Percentiles rank a stretch among this genome's conserved stretches.
These are phyloP conservation scores for Eutrema japonicum DNA, from an alignment of 345 rosid genomes.

Conservation along the genomic window DNA sequence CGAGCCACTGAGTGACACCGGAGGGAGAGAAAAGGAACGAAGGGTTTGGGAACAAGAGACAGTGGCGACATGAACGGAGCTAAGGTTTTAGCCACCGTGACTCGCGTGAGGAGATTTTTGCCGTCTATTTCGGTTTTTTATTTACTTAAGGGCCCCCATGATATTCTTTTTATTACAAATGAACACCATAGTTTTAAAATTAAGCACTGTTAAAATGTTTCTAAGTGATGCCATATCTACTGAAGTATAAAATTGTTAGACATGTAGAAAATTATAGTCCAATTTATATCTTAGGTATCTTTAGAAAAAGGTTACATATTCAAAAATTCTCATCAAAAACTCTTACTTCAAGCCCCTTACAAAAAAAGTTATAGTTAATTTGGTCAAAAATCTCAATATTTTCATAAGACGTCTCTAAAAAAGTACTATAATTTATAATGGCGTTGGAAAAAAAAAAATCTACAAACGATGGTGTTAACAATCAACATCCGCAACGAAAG, in stretches of 20 bases:
- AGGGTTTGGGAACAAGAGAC: slow-evolving; percentile 31
- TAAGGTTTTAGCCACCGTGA: slow-evolving; percentile 33
- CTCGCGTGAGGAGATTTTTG: neutral
- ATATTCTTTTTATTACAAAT: neutral
- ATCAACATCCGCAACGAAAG: no score
- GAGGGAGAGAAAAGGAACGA: slow-evolving; percentile 9
- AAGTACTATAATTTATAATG: no score
- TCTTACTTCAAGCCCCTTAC: no score
- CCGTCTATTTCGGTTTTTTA: neutral
- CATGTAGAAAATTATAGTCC: no score
- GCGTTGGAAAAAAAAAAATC: no score
- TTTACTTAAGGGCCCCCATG: neutral
- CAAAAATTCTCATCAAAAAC: no score
- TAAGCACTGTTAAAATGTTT: neutral
- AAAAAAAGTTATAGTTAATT: no score
- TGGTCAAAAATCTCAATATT: no score
- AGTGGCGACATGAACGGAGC: slow-evolving; percentile 28
- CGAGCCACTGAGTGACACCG: slow-evolving; percentile 16
- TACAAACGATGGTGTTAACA: no score
- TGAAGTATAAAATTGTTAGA: neutral
- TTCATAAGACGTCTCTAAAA: no score
- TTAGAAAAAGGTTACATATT: no score
- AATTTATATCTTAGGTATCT: no score
- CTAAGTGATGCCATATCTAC: neutral
- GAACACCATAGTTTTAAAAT: neutral